These are phyloP conservation scores for Cladosporium velox DNA, from an alignment of 2,329 filamentous ascomycete genomes.

Conservation along the genomic window DNA sequence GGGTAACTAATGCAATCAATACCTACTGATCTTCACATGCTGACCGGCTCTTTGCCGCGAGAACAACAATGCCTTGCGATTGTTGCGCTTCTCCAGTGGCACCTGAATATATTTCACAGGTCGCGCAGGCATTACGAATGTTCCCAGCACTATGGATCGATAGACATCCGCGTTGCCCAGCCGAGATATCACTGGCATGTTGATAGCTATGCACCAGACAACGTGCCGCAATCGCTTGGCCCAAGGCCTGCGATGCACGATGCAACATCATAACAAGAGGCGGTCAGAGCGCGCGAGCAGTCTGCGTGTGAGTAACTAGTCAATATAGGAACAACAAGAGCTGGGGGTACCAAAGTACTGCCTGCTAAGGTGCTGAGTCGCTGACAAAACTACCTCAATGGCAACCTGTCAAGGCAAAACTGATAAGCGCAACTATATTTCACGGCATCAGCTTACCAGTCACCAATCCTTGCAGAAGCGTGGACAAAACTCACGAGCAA, in stretches of 20 bases:
- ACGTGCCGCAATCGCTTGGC: slow-evolving; percentile 19
- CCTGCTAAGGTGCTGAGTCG: neutral
- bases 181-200: slow-evolving; percentile 19
- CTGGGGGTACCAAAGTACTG: neutral
- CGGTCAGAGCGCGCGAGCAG: slow-evolving; percentile 8
- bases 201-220: slow-evolving; percentile 20
- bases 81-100: slow-evolving; percentile 7
- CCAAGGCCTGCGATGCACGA: slow-evolving; percentile 7
- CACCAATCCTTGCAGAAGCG: neutral
- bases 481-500: neutral
- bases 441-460: neutral
- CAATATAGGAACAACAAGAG: neutral
- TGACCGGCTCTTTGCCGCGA: neutral
- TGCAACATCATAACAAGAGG: slow-evolving; percentile 10
- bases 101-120: neutral
- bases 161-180: slow-evolving; percentile 12
- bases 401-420: neutral
- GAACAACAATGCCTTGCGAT: neutral
- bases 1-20: neutral
- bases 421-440: neutral
- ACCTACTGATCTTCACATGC: slow-evolving; percentile 9
- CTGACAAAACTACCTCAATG: neutral
- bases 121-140: neutral
- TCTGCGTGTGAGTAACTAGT: neutral
- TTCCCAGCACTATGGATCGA: slow-evolving; percentile 18